Evolutionary conservation across 1,284 basidiomycete species (phyloP), one percentile per base, ranked within the genome.

Genomic region (Moniliophthora roreri): DNA sequence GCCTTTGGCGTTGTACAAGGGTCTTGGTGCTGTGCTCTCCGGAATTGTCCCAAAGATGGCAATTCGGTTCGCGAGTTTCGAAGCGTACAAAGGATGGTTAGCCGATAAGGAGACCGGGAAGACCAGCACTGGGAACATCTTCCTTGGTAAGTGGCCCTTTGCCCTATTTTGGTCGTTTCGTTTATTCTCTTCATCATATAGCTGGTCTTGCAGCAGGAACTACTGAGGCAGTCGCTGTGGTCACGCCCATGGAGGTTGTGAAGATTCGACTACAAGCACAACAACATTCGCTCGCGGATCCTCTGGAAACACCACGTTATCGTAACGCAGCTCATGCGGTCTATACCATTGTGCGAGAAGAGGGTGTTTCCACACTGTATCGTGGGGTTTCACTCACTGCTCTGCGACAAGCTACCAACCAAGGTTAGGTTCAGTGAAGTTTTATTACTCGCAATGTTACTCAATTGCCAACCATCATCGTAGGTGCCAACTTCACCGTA

Each of bases 41-140:
- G 95, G 95, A 26, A 99, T 99, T 69, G 94, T 98, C 1, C 97
- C 97, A 4, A 99, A 99, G 78, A 99, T 99, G 97, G 95, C 95
- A 50, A 98, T 96, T 67, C 91, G 97, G 39, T 99, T 99, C 71
- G 95, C 97, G 37, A 93, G 91, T 69, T 99, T 99, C 69, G 96
- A 99, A 76, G 77, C 84, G 52, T 99, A 99, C 82, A 97, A 98
- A 73, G 78, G 72, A 0, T 84, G 81, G 79, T 73, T 99, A 44
- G 85, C 91, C 2, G 83, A 94, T 65, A 80, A 82, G 62, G 66
- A 75, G 39, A 93, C 90, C 0, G 93, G 93, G 48, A 81, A 86
- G 67, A 91, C 92, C 4, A 83, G 77, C 53, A 75, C 90, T 1
- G 83, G 87, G 7, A 80, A 76, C 54, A 90, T 95, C 50, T 97